Percentiles rank a stretch among this genome's conserved stretches.
phyloP scores from a whole-genome alignment of 108 stramenopile species.

The Poteriospumella lacustris region DNA sequence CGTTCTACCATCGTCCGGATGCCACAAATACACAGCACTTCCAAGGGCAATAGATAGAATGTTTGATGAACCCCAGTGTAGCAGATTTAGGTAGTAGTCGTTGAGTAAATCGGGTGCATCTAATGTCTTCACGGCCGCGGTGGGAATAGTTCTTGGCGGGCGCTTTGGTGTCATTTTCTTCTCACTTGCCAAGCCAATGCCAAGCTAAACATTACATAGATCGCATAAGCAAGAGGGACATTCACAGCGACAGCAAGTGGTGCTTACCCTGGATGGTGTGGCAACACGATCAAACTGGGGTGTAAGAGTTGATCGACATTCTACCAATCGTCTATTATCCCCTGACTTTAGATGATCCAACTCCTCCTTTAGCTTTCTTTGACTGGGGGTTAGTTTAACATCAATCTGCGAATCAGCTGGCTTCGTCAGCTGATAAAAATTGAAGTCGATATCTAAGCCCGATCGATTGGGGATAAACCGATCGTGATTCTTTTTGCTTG shows the following conservation, averaged over 20 bases:
- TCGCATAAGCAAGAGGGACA: background rate
- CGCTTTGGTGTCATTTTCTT: background rate
- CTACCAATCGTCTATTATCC: background rate
- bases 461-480: slow-evolving; percentile 55
- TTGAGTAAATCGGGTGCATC: slow-evolving; percentile 92
- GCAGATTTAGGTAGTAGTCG: slow-evolving; percentile 67
- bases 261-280: background rate
- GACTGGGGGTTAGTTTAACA: no score
- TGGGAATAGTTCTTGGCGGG: slow-evolving; percentile 62
- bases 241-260: background rate
- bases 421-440: no score
- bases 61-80: slow-evolving; percentile 1
- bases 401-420: no score
- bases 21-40: slow-evolving; percentile 11
- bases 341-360: no score
- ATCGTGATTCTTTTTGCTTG: no score
- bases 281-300: background rate
- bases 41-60: background rate
- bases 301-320: background rate
- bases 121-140: slow-evolving; percentile 81
- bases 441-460: slow-evolving; percentile 49
- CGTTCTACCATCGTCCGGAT: background rate
- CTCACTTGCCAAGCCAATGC: background rate
- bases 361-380: no score
- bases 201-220: background rate